phyloP scores from a whole-genome alignment of 2,329 filamentous ascomycete species.

The Aphanocladium album region DNA sequence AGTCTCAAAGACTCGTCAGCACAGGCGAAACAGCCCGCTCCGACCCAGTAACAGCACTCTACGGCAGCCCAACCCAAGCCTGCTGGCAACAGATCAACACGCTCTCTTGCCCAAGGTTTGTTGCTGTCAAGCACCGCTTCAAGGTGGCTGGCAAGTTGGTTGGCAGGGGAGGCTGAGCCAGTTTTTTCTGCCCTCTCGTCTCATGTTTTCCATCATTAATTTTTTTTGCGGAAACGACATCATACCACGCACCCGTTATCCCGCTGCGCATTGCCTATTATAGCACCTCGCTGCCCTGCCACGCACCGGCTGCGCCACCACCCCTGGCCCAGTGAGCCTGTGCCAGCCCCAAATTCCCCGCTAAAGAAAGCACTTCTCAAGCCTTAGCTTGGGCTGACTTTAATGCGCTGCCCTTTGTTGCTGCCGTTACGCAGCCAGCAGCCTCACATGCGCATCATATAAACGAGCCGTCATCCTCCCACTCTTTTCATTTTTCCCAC shows the following conservation, averaged over 20 bases:
- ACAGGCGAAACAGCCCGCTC: neutral
- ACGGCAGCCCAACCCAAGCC: too few relatives aligned
- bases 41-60: neutral
- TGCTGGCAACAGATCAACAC: neutral
- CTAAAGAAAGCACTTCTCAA: neutral
- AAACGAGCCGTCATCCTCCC: slow-evolving; percentile 7
- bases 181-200: neutral
- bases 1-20: neutral
- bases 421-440: neutral
- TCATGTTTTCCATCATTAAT: too few relatives aligned
- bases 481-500: neutral
- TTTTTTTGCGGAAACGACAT: neutral
- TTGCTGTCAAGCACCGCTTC: neutral
- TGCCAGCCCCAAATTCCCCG: neutral
- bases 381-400: slow-evolving; percentile 4
- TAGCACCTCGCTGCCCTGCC: neutral
- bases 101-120: neutral
- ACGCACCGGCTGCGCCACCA: slow-evolving; percentile 7
- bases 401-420: neutral
- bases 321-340: neutral
- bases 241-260: neutral
- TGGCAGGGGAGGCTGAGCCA: neutral
- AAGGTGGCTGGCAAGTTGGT: too few relatives aligned
- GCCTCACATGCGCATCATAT: slow-evolving; percentile 2
- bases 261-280: neutral